A percentile compares a stretch with the other conserved stretches of the same genome.
phyloP scores from a whole-genome alignment of 2,329 filamentous ascomycete species.

The Cordyceps cateniannulata region DNA sequence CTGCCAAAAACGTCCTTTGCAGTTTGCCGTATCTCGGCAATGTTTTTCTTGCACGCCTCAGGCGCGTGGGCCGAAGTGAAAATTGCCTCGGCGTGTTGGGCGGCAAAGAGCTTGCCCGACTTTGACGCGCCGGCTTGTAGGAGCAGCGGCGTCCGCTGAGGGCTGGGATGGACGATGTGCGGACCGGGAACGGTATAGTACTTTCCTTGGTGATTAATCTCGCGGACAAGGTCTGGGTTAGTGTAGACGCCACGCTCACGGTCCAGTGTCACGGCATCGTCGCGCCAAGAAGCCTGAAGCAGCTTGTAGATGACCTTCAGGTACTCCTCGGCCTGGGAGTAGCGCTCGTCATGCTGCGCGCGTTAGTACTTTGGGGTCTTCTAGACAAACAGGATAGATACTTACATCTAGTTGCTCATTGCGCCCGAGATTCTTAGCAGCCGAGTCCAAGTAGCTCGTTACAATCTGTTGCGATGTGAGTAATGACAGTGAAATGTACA shows the following conservation, averaged over 20 bases:
- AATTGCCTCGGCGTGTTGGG: constrained; percentile 58
- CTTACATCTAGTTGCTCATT: constrained; percentile 39
- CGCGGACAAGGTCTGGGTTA: constrained; percentile 41
- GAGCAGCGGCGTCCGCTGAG: constrained; percentile 58
- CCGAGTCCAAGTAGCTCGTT: constrained; percentile 61
- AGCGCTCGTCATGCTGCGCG: constrained; percentile 38
- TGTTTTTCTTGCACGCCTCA: constrained; percentile 44
- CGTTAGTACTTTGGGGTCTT: neutral
- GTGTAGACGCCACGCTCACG: constrained; percentile 43
- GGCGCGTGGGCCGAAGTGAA: constrained; percentile 56
- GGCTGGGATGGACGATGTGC: constrained; percentile 54
- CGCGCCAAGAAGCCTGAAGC: constrained; percentile 50
- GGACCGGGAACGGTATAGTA: constrained; percentile 53
- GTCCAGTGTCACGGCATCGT: constrained; percentile 53
- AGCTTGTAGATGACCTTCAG: constrained; percentile 55
- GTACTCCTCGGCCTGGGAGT: constrained; percentile 53
- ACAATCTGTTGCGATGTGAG: constrained; percentile 38
- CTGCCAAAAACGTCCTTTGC: constrained; percentile 43
- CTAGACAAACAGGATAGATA: neutral
- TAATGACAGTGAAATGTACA: too few species aligned
- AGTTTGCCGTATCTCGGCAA: constrained; percentile 48
- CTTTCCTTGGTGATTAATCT: constrained; percentile 57
- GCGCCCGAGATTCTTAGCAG: constrained; percentile 55
- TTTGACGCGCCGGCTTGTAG: constrained; percentile 58
- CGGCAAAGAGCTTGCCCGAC: constrained; percentile 53